Percentiles rank a stretch among this genome's conserved stretches.
These are phyloP conservation scores for Daldinia vernicosa DNA, from an alignment of 495 filamentous ascomycete species.

Conservation along the genomic window DNA sequence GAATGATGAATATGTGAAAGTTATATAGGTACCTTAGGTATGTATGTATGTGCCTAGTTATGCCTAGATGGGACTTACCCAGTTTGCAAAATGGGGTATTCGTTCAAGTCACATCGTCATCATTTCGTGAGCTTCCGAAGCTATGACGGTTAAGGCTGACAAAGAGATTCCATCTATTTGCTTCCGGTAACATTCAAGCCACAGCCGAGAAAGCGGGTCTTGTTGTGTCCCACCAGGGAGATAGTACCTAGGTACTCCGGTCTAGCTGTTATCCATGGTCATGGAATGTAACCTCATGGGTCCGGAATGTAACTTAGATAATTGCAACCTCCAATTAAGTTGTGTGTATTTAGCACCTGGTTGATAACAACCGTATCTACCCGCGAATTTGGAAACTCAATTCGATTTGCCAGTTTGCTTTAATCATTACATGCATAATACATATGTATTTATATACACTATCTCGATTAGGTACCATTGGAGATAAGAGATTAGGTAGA, in stretches of 20 bases:
- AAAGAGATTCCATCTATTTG: background rate
- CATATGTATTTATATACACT: background rate
- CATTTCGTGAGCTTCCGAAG: conserved; percentile 22
- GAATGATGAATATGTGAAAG: background rate
- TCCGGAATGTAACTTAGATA: conserved; percentile 14
- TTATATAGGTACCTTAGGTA: background rate
- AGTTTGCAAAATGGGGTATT: conserved; percentile 14
- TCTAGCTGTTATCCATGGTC: background rate
- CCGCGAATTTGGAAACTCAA: background rate
- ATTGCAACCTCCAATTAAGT: conserved; percentile 26
- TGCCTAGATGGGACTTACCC: background rate
- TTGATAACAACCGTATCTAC: conserved; percentile 6
- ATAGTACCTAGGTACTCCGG: conserved; percentile 31
- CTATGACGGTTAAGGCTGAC: conserved; percentile 6
- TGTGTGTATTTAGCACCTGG: conserved; percentile 26
- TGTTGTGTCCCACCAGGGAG: background rate
- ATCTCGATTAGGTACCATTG: background rate
- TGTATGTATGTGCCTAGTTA: background rate
- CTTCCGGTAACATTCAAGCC: conserved; percentile 35
- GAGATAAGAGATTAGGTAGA: background rate
- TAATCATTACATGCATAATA: conserved; percentile 6
- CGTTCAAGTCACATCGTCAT: conserved; percentile 26
- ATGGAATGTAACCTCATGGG: conserved; percentile 24
- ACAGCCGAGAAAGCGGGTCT: conserved; percentile 17
- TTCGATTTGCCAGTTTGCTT: background rate